These are phyloP conservation scores for Stereum hirsutum DNA, from an alignment of 1,284 basidiomycete species.

Conservation along the genomic window DNA sequence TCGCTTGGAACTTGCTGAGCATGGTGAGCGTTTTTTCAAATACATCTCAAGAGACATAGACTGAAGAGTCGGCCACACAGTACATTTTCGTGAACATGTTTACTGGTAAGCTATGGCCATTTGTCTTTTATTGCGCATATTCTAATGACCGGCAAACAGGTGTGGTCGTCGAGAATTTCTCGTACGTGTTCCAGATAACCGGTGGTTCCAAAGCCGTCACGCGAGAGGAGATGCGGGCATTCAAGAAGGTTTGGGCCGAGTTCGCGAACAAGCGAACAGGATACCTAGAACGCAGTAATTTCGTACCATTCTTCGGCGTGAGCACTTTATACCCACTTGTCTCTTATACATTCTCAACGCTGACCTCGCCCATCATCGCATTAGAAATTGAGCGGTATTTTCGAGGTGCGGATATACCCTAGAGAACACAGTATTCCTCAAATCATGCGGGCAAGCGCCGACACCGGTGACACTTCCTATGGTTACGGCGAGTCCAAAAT, in stretches of 20 bases:
- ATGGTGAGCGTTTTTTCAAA: constrained; percentile 56
- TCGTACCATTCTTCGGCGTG: constrained; percentile 80
- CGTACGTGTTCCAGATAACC: constrained; percentile 88
- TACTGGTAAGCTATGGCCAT: constrained; percentile 45
- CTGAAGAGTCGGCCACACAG: constrained; percentile 29
- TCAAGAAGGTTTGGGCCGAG: constrained; percentile 92
- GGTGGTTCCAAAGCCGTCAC: constrained; percentile 80
- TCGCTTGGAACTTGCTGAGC: constrained; percentile 93
- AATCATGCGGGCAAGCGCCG: constrained; percentile 42
- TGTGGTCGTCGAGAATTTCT: constrained; percentile 96
- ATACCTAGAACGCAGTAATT: constrained; percentile 62
- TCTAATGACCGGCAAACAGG: constrained; percentile 26
- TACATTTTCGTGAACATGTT: constrained; percentile 96
- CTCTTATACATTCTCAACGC: constrained; percentile 4
- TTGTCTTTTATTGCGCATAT: constrained; percentile 5
- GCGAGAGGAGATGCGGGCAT: constrained; percentile 84
- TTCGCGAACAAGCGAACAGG: constrained; percentile 77
- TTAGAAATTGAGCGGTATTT: constrained; percentile 72
- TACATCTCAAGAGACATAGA: background rate
- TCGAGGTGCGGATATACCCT: constrained; percentile 82
- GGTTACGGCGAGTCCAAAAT: constrained; percentile 9
- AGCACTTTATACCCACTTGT: constrained; percentile 19
- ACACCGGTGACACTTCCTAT: constrained; percentile 18
- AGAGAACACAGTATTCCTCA: constrained; percentile 51
- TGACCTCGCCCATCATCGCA: background rate